Base-by-base conservation (phyloP, 352 stramenopile species). In the Globisporangium radiosum region DNA sequence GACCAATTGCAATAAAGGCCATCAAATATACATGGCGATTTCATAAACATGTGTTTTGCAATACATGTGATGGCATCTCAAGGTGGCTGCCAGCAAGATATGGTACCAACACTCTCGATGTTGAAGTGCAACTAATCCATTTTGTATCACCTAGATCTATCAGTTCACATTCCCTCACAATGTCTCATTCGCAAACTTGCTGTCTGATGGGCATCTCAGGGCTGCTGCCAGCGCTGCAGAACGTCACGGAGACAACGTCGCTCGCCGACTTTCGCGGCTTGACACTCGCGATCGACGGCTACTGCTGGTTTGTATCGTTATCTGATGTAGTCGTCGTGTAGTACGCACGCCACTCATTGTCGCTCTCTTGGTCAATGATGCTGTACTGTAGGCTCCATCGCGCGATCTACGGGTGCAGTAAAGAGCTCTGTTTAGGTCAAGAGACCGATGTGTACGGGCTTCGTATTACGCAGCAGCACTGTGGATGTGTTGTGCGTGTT, bases 221-320 rank as follows among this genome's bases (percentile, higher is more conserved):
- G 1, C 73, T 85, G 36, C 56, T 88, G 40, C 75, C 75, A 43
- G 73, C 79, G 69, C 85, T 95, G 42, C 87, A 88, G 68, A 88
- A 75, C 64, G 81, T 90, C 69, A 89, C 80, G 5, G 69, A 81
- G 59, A 69, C 67, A 48, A 88, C 81, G 57, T 48, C 59, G 14
- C 72, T 92, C 19, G 64, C 71, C 0, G 52, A 75, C 39, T 92
- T 87, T 68, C 70, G 57, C 37, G 80, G 78, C 52, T 62, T 75
- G 48, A 92, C 82, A 51, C 72, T 92, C 57, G 82, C 82, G 10
- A 82, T 92, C 43, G 82, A 92, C 61, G 82, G 80, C 65, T 92
- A 94, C 70, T 90, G 79, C 72, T 94, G 85, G 85, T 94, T 53
- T n/a, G 69, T 66, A 5, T 33, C 15, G 9, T 51, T 17, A 17